A percentile compares a stretch with the other conserved stretches of the same genome.
These are phyloP conservation scores for Rubroboletus satanas DNA, from an alignment of 768 basidiomycete species.

Conservation along the genomic window DNA sequence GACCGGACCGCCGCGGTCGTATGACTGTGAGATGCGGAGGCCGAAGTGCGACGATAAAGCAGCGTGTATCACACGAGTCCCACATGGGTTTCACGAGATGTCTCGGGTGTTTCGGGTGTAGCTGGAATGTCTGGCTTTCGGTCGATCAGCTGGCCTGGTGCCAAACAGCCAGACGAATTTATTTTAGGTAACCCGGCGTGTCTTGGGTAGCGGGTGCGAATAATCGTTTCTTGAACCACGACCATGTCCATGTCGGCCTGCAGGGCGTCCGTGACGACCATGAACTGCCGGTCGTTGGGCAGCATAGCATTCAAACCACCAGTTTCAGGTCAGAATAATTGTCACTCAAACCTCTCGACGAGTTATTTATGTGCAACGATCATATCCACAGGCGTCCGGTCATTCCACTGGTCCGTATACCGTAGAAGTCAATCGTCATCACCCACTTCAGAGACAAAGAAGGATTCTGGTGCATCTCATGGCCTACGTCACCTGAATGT, in stretches of 20 bases:
- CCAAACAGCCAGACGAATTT: neutral
- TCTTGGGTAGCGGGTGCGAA: constrained; percentile 12
- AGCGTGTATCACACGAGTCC: neutral
- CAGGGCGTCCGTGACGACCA: constrained; percentile 25
- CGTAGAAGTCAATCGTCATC: constrained; percentile 18
- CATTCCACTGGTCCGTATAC: constrained; percentile 30
- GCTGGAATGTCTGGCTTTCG: neutral
- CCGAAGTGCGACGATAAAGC: constrained; percentile 2
- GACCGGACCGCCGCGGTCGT: neutral
- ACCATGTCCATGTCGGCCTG: constrained; percentile 32
- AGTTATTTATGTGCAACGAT: neutral
- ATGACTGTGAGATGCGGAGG: constrained; percentile 15
- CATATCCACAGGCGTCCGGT: constrained; percentile 24
- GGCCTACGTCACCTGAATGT: neutral
- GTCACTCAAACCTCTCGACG: neutral
- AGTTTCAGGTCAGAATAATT: constrained; percentile 20
- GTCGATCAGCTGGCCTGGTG: neutral
- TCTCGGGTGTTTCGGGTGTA: constrained; percentile 11
- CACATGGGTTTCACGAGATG: constrained; percentile 9
- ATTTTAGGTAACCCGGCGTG: constrained; percentile 26
- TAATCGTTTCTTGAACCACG: constrained; percentile 19
- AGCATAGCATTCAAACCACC: constrained; percentile 18
- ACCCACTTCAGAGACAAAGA: constrained; percentile 14
- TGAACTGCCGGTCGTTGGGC: constrained; percentile 21
- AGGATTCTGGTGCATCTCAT: constrained; percentile 25